Evolutionary conservation across 2,329 filamentous ascomycete species (phyloP), one percentile per base, ranked within the genome.

Genomic region (Neofusicoccum ribis): DNA sequence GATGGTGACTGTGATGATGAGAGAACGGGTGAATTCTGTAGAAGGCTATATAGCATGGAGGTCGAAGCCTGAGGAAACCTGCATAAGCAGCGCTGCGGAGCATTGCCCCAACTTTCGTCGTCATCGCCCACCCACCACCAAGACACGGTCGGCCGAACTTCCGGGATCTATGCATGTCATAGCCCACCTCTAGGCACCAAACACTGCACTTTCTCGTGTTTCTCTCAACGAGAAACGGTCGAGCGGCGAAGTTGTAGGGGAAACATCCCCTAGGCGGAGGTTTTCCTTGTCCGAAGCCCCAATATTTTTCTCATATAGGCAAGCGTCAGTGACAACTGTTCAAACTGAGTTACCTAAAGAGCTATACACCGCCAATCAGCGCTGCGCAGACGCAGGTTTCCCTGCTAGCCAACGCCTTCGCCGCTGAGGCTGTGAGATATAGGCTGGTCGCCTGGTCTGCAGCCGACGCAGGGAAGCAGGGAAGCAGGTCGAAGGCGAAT

Each of bases 51-150:
- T 60, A 60, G 27, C 15, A 37, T 9, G 12, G 2, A 3, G 12
- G 11, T 23, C 4, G 41, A 36, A 9, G 56, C 41, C 56, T 60
- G 43, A 60, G 56, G 54, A 60, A 17, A 2, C 17, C 41, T n/a
- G 39, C 36, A 43, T 44, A 23, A 27, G 8, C 14, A 17, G 11
- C 14, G n/a, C 43, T 37, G 31, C 41, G 27, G 27, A 34, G 56
- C 56, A 60, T 60, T 60, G 56, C 56, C 56, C 54, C 56, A 27
- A 23, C 41, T 6, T n/a, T 60, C 56, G 56, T 60, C 56, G 56
- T 60, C 56, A 60, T 60, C 52, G n/a, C 23, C 43, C 17, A 37
- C 56, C 56, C 43, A 46, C n/a, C 43, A 47, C 20, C 37, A 60
- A 36, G 43, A 20, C 14, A 12, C 43, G 43, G n/a, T 60, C 56